Conservation (phyloP, 805 yeast species). For the Saturnispora besseyi region DNA sequence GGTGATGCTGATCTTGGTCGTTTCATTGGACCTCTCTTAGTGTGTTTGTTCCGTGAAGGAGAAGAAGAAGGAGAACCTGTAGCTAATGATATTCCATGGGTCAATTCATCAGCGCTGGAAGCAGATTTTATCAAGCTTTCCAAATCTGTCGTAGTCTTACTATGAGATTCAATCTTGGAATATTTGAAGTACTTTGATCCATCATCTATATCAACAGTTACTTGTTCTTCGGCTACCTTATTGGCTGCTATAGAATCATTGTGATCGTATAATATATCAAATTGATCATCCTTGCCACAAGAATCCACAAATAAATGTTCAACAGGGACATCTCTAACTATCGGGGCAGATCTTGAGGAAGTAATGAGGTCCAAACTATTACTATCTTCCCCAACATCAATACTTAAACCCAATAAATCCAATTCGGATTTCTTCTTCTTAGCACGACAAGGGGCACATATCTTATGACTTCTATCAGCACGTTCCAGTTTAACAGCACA, state of each 20-base stretch:
- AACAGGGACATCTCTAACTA: slow-evolving; percentile 3
- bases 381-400: not conserved
- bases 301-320: not conserved
- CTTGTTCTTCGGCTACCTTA: not conserved
- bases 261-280: not conserved
- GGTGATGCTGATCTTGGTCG: not conserved
- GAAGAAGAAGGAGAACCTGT: not conserved
- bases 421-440: slow-evolving; percentile 9
- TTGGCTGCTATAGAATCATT: too few species aligned
- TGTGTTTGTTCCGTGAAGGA: too few species aligned
- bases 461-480: slow-evolving; percentile 46
- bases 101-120: not conserved
- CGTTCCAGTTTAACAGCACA: slow-evolving; percentile 44
- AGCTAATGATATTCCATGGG: slow-evolving; percentile 1
- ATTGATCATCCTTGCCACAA: not conserved
- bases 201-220: not conserved
- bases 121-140: not conserved
- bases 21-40: not conserved
- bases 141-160: not conserved
- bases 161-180: not conserved
- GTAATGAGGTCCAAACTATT: not conserved
- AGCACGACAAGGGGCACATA: slow-evolving; percentile 45
- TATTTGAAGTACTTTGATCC: not conserved
- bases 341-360: not conserved
- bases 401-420: not conserved